A percentile compares a stretch with the other conserved stretches of the same genome.
phyloP scores from a whole-genome alignment of 1,139 yeast species.

The Magnusiomyces fungicola region DNA sequence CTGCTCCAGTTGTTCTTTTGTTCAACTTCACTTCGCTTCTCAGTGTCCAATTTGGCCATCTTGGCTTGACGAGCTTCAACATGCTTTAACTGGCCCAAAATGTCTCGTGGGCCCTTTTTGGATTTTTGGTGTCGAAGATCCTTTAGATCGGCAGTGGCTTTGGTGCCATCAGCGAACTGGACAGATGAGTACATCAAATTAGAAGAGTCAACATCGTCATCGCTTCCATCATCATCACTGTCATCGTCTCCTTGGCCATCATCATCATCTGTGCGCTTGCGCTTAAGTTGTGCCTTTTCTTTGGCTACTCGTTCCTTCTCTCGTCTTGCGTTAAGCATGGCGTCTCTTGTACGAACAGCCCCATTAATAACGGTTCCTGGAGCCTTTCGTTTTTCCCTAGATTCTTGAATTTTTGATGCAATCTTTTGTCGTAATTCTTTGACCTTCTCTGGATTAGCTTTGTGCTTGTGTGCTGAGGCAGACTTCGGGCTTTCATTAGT shows the following conservation, averaged over 20 bases:
- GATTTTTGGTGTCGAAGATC: conserved; percentile 52
- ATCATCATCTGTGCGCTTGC: conserved; percentile 17
- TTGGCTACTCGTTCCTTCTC: conserved; percentile 37
- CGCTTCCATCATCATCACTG: conserved; percentile 14
- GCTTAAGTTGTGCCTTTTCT: conserved; percentile 36
- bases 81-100: conserved; percentile 71
- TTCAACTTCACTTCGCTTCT: conserved; percentile 50
- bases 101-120: conserved; percentile 81
- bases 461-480: conserved; percentile 44
- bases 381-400: conserved; percentile 83
- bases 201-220: conserved; percentile 32
- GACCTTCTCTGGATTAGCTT: conserved; percentile 33
- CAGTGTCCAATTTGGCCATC: conserved; percentile 52
- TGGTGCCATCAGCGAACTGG: conserved; percentile 72
- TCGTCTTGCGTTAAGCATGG: conserved; percentile 35
- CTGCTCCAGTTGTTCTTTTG: conserved; percentile 82
- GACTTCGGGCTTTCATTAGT: conserved; percentile 17
- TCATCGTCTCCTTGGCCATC: conserved; percentile 6
- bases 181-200: conserved; percentile 67
- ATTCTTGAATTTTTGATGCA: conserved; percentile 57
- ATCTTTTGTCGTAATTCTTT: conserved; percentile 63
- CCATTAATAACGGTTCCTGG: conserved; percentile 77
- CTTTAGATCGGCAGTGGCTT: conserved; percentile 69
- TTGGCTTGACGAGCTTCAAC: conserved; percentile 68
- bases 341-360: conserved; percentile 57